A percentile compares a stretch with the other conserved stretches of the same genome.
Conservation (phyloP, 2,329 filamentous ascomycete species). For the Cyphellophora attinorum region DNA sequence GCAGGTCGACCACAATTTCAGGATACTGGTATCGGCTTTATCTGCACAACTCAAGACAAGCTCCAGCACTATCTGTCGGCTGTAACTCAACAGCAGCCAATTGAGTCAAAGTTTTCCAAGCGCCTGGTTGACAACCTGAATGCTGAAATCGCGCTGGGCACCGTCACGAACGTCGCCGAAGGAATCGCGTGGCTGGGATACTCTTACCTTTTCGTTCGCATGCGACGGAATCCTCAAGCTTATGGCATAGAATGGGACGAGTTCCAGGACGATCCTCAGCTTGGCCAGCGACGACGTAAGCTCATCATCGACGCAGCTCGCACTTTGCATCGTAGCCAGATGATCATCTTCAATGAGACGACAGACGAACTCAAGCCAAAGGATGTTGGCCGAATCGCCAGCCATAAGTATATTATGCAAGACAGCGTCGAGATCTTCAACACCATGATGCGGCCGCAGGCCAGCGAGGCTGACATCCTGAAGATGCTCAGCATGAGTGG, state of each 20-base stretch:
- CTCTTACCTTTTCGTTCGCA: slow-evolving; percentile 92
- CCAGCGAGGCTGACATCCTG: slow-evolving; percentile 83
- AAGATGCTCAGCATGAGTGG: slow-evolving; percentile 97
- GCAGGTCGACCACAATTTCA: slow-evolving; percentile 96
- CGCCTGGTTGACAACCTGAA: slow-evolving; percentile 96
- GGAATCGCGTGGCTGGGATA: slow-evolving; percentile 97
- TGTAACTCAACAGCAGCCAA: slow-evolving; percentile 90
- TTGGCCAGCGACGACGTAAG: slow-evolving; percentile 76
- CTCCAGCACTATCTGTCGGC: slow-evolving; percentile 83
- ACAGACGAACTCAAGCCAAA: slow-evolving; percentile 91
- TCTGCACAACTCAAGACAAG: slow-evolving; percentile 92
- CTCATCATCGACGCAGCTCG: slow-evolving; percentile 81
- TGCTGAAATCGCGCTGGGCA: slow-evolving; percentile 85
- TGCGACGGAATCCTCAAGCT: slow-evolving; percentile 80
- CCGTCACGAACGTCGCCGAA: slow-evolving; percentile 87
- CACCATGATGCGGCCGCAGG: slow-evolving; percentile 75
- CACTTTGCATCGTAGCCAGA: slow-evolving; percentile 83
- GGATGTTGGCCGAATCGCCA: slow-evolving; percentile 91
- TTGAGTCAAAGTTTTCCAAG: slow-evolving; percentile 90
- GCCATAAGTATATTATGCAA: slow-evolving; percentile 92
- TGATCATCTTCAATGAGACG: slow-evolving; percentile 96
- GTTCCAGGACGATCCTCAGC: slow-evolving; percentile 72
- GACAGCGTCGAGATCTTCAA: slow-evolving; percentile 95
- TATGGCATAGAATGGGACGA: slow-evolving; percentile 96
- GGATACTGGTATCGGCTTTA: slow-evolving; percentile 95